Percentiles rank a stretch among this genome's conserved stretches.
Evolutionary conservation across 2,329 filamentous ascomycete genomes (phyloP).

Genomic region (Cryphonectria nitschkei): DNA sequence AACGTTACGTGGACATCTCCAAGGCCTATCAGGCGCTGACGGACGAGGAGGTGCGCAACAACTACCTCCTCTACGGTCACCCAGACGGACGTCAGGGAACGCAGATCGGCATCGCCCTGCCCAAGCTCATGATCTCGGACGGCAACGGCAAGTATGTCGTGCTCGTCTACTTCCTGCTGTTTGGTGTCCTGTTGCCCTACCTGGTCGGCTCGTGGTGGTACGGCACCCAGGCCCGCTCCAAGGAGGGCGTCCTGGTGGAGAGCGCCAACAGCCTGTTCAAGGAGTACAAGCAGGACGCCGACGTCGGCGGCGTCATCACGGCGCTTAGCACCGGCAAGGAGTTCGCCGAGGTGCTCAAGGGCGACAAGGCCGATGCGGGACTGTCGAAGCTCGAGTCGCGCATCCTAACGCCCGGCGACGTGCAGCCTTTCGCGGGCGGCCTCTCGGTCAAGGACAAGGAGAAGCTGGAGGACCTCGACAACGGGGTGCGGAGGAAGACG

Average conservation of each 20-base stretch:
- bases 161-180: conserved; percentile 82
- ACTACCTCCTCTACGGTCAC: conserved; percentile 94
- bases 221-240: conserved; percentile 88
- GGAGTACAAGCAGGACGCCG: conserved; percentile 84
- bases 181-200: conserved; percentile 90
- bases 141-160: conserved; percentile 96
- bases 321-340: conserved; percentile 87
- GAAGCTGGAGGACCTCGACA: conserved; percentile 79
- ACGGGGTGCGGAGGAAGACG: conserved; percentile 79
- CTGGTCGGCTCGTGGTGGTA: conserved; percentile 99
- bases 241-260: conserved; percentile 89
- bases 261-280: conserved; percentile 94
- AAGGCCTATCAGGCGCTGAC: conserved; percentile 98
- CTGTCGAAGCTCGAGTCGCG: conserved; percentile 83
- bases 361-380: conserved; percentile 77
- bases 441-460: conserved; percentile 75
- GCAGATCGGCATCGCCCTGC: conserved; percentile 95
- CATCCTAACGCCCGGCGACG: conserved; percentile 66
- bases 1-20: conserved; percentile 89
- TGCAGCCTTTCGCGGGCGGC: conserved; percentile 55
- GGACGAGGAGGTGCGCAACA: conserved; percentile 95
- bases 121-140: conserved; percentile 88
- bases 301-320: conserved; percentile 77
- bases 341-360: conserved; percentile 75
- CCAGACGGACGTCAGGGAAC: conserved; percentile 98